These are phyloP conservation scores for Spathaspora gorwiae DNA, from an alignment of 805 yeast genomes.

Conservation along the genomic window DNA sequence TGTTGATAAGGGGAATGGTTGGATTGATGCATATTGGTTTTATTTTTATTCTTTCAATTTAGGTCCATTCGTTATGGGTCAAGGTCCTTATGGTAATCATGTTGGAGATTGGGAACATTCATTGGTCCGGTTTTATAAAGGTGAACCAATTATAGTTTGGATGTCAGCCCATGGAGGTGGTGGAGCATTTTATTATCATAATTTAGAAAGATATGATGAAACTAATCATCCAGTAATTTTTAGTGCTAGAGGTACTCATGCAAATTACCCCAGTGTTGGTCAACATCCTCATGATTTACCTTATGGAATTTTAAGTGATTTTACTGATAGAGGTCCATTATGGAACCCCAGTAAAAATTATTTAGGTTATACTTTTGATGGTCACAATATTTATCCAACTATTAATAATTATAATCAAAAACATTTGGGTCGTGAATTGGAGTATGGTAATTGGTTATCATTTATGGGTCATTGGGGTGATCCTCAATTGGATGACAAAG, in stretches of 20 bases:
- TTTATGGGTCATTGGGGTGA: slow-evolving; percentile 92
- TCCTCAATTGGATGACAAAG: slow-evolving; percentile 55
- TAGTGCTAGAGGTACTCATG: slow-evolving; percentile 95
- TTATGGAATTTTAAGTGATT: slow-evolving; percentile 83
- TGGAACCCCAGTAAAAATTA: slow-evolving; percentile 91
- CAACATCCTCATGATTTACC: slow-evolving; percentile 96
- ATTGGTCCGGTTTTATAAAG: slow-evolving; percentile 75
- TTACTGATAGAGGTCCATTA: slow-evolving; percentile 89
- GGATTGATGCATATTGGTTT: slow-evolving; percentile 96
- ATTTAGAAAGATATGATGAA: slow-evolving; percentile 58
- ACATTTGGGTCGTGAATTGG: slow-evolving; percentile 47
- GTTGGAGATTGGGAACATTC: slow-evolving; percentile 99
- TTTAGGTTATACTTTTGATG: slow-evolving; percentile 77
- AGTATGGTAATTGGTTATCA: slow-evolving; percentile 71
- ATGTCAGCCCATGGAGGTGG: slow-evolving; percentile 99
- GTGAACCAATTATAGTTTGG: slow-evolving; percentile 82
- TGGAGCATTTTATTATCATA: slow-evolving; percentile 75
- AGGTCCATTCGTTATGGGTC: slow-evolving; percentile 97
- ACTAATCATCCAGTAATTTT: slow-evolving; percentile 64
- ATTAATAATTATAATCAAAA: slow-evolving; percentile 37
- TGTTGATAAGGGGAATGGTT: slow-evolving; percentile 89
- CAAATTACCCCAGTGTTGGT: slow-evolving; percentile 93
- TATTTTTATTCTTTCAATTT: slow-evolving; percentile 89
- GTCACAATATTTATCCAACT: slow-evolving; percentile 43
- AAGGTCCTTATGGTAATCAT: slow-evolving; percentile 96